phyloP scores from a whole-genome alignment of 2,329 filamentous ascomycete genomes.

The Verticillium longisporum region DNA sequence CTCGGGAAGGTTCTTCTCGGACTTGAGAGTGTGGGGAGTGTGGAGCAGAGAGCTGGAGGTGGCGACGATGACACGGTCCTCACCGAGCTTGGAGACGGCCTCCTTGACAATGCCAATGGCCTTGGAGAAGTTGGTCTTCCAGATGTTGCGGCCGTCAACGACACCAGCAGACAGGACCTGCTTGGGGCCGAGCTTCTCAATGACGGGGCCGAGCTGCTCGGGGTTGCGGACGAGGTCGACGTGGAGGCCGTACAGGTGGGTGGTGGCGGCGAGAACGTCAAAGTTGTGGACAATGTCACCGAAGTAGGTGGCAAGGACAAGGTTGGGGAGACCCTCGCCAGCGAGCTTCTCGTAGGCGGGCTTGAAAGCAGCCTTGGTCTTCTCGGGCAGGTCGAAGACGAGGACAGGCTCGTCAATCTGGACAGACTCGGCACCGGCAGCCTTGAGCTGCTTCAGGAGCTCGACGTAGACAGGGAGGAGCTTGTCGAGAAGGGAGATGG shows the following conservation, averaged over 20 bases:
- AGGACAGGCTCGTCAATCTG: slow-evolving; percentile 98
- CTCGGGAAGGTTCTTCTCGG: slow-evolving; percentile 96
- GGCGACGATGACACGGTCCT: slow-evolving; percentile 94
- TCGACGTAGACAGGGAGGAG: slow-evolving; percentile 92
- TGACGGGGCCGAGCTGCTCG: slow-evolving; percentile 86
- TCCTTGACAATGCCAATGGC: slow-evolving; percentile 87
- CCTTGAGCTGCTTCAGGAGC: slow-evolving; percentile 88
- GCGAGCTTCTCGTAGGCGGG: slow-evolving; percentile 88
- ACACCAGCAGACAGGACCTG: slow-evolving; percentile 93
- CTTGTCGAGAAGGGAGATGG: slow-evolving; percentile 89
- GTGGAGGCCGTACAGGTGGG: slow-evolving; percentile 65
- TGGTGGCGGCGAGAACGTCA: slow-evolving; percentile 70
- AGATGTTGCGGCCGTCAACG: slow-evolving; percentile 98
- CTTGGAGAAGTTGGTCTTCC: slow-evolving; percentile 99
- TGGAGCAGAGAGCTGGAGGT: slow-evolving; percentile 97
- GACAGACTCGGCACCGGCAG: slow-evolving; percentile 89
- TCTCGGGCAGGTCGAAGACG: slow-evolving; percentile 84
- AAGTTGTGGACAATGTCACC: slow-evolving; percentile 99
- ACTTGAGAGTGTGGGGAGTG: slow-evolving; percentile 94
- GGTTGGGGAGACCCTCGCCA: slow-evolving; percentile 72
- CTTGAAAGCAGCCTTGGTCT: slow-evolving; percentile 97
- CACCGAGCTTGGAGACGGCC: slow-evolving; percentile 89
- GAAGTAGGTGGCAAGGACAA: slow-evolving; percentile 95
- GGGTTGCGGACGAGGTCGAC: slow-evolving; percentile 96
- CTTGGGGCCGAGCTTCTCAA: slow-evolving; percentile 75